Percentiles rank a stretch among this genome's conserved stretches.
phyloP scores from a whole-genome alignment of 176 grass and related monocot genomes.

The Tillandsia leiboldiana region DNA sequence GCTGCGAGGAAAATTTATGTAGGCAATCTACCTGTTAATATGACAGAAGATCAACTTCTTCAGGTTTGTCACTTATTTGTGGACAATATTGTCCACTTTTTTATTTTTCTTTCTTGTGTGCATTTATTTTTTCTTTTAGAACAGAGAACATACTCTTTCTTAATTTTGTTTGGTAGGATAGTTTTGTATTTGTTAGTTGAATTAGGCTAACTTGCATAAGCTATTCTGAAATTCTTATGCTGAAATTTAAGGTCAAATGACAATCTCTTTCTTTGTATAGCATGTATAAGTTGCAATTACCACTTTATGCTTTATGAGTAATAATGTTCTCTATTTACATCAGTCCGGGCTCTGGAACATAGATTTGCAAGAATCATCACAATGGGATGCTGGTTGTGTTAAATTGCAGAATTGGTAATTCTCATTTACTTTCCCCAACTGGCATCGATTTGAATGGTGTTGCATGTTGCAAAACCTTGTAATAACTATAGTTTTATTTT shows the following conservation, averaged over 20 bases:
- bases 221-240: too few relatives aligned
- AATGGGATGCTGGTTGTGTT: conserved; percentile 8
- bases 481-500: not conserved
- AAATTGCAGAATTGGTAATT: conserved; percentile 8
- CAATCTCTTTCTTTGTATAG: not conserved
- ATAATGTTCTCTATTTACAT: conserved; percentile 6
- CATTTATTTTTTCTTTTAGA: too few relatives aligned
- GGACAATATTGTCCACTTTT: not conserved
- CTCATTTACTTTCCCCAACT: conserved; percentile 1
- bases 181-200: too few relatives aligned
- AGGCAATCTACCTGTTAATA: conserved; percentile 91
- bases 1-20: conserved; percentile 89
- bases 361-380: conserved; percentile 6
- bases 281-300: conserved; percentile 4
- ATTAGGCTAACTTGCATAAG: too few relatives aligned
- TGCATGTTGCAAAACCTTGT: not conserved
- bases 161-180: too few relatives aligned
- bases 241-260: too few relatives aligned
- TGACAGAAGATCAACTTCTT: conserved; percentile 80
- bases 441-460: not conserved
- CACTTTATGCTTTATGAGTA: not conserved
- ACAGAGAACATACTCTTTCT: too few relatives aligned
- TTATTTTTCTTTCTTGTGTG: not conserved
- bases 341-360: conserved; percentile 5
- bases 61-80: conserved; percentile 31